Evolutionary conservation across 352 stramenopile genomes (phyloP).

Genomic region (Globisporangium mamillatum): DNA sequence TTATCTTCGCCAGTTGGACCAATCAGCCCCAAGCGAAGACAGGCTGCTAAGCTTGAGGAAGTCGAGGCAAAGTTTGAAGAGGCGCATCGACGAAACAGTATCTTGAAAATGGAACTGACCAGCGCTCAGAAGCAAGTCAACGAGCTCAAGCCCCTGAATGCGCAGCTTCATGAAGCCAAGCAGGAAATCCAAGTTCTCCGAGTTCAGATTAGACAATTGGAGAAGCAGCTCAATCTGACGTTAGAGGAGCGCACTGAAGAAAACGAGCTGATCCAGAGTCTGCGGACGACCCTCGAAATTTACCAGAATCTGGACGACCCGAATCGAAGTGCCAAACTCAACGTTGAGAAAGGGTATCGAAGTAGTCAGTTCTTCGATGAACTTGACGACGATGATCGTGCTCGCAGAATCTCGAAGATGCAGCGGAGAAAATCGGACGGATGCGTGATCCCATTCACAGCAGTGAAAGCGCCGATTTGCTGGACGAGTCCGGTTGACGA

Average conservation of each 20-base stretch:
- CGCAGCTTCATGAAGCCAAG: slow-evolving; percentile 29
- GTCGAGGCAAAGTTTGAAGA: slow-evolving; percentile 51
- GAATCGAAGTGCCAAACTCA: slow-evolving; percentile 16
- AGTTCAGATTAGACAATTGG: slow-evolving; percentile 25
- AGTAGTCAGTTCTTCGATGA: neutral
- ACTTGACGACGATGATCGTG: slow-evolving; percentile 16
- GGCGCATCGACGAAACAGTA: slow-evolving; percentile 34
- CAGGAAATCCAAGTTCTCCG: slow-evolving; percentile 34
- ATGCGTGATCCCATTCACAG: slow-evolving; percentile 7
- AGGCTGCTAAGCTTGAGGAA: slow-evolving; percentile 22
- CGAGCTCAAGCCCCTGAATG: slow-evolving; percentile 46
- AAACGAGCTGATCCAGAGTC: slow-evolving; percentile 52
- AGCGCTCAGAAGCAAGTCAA: slow-evolving; percentile 52
- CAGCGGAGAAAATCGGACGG: slow-evolving; percentile 27
- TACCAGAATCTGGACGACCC: slow-evolving; percentile 65
- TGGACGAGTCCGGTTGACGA: slow-evolving; percentile 24
- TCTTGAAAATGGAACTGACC: slow-evolving; percentile 48
- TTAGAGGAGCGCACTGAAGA: slow-evolving; percentile 45
- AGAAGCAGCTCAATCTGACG: slow-evolving; percentile 24
- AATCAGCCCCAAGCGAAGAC: slow-evolving; percentile 23
- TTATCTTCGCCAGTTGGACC: slow-evolving; percentile 14
- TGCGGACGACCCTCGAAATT: slow-evolving; percentile 51
- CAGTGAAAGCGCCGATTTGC: slow-evolving; percentile 16
- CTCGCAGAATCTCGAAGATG: slow-evolving; percentile 2
- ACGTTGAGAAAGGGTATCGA: slow-evolving; percentile 14